phyloP scores from a whole-genome alignment of 2,329 filamentous ascomycete genomes.

The Didymosphaeria variabile region DNA sequence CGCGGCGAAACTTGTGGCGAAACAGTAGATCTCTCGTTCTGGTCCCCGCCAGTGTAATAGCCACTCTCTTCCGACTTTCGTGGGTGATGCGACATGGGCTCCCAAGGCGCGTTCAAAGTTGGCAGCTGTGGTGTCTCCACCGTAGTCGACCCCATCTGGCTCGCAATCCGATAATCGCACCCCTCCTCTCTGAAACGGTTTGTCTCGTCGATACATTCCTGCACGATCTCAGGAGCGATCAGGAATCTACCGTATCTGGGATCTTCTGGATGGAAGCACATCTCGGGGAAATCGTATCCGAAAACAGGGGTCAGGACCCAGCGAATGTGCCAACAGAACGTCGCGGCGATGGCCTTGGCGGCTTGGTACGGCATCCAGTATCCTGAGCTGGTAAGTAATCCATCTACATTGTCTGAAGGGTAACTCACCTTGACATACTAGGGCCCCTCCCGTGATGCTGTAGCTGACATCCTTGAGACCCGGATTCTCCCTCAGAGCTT shows the following conservation, averaged over 20 bases:
- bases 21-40: slow-evolving; percentile 44
- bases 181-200: slow-evolving; percentile 46
- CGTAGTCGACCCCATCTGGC: slow-evolving; percentile 12
- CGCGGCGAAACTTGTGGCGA: slow-evolving; percentile 53
- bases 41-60: slow-evolving; percentile 54
- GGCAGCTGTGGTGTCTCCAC: slow-evolving; percentile 23
- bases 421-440: slow-evolving; percentile 75
- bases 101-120: slow-evolving; percentile 28
- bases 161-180: slow-evolving; percentile 22
- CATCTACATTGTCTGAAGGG: background rate
- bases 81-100: slow-evolving; percentile 18
- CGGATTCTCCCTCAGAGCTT: slow-evolving; percentile 73
- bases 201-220: slow-evolving; percentile 49
- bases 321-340: slow-evolving; percentile 87
- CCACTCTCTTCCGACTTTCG: slow-evolving; percentile 48
- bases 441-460: slow-evolving; percentile 91
- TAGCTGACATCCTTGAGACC: slow-evolving; percentile 90
- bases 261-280: slow-evolving; percentile 73
- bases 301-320: slow-evolving; percentile 90
- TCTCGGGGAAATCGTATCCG: slow-evolving; percentile 77
- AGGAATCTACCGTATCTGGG: slow-evolving; percentile 65
- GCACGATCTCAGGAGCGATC: slow-evolving; percentile 52
- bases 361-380: slow-evolving; percentile 97
- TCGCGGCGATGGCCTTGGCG: slow-evolving; percentile 85
- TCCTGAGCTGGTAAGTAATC: slow-evolving; percentile 60